Evolutionary conservation across 1,284 basidiomycete genomes (phyloP), one percentile per base, ranked within the genome.

Genomic region (Mycena sp.): DNA sequence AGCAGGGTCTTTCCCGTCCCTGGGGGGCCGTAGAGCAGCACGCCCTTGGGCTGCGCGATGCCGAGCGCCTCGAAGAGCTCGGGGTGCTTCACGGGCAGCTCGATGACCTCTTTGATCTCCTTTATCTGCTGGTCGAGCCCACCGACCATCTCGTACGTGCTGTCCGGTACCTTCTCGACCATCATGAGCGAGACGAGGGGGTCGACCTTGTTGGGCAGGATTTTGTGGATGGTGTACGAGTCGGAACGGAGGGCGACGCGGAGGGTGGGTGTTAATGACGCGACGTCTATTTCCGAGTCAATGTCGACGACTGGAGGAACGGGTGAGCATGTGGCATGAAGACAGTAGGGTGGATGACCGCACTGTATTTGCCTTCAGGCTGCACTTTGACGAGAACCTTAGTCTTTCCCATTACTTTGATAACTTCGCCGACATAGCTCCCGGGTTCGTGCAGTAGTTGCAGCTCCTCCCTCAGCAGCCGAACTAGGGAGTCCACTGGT

Each of bases 151-250:
- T 99, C 97, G 80, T 99, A 99, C 37, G 97, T 99, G 77, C 93
- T 95, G 78, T 99, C 97, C 0, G 97, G 97, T 0, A 99, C 97
- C 79, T 99, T 99, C 82, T 99, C 97, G n/a, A 99, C 97, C 97
- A 99, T 98, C 98, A 99, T 98, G 67, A 98, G 87, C 25, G 94
- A 96, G 23, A 98, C 95, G 32, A 97, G 88, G 5, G 95, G 95
- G 77, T 97, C 96, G 69, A 97, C 91, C 81, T 98, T 97, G 84
- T 96, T 97, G 1, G 95, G 95, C 0, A 98, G 82, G 72, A 98
- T 93, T 77, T 94, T 95, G 84, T 97, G 95, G 65, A 97, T 91
- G 38, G 93, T 93, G 79, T 98, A 98, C 1, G 91, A 95, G 78
- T 99, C 97, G 65, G 96, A 97, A 50, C 96, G 94, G 53, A 99